Conservation (phyloP, 176 grass and related monocot genomes). For the Juncus inflexus region DNA sequence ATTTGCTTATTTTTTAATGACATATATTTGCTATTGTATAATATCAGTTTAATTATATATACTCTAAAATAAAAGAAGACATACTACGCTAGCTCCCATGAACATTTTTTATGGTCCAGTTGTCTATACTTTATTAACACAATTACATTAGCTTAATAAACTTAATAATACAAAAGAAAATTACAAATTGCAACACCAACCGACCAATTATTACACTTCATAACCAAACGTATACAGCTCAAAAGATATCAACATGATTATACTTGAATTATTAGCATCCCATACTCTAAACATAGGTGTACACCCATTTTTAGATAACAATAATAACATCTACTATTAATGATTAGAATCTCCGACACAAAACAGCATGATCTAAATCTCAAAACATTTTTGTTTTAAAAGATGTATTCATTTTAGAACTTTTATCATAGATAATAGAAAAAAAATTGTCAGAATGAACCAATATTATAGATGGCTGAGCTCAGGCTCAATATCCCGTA, state of each 20-base stretch:
- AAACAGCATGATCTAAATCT: too few relatives aligned
- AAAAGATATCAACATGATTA: constrained; percentile 4
- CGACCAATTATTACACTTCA: constrained; percentile 8
- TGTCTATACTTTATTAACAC: too few relatives aligned
- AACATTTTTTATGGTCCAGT: too few relatives aligned
- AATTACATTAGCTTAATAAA: background rate
- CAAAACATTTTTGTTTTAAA: too few relatives aligned
- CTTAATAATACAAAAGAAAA: background rate
- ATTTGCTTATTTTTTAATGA: too few relatives aligned
- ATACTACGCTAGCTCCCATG: too few relatives aligned
- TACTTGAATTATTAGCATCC: background rate
- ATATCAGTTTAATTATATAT: constrained; percentile 4
- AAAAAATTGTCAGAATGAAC: too few relatives aligned
- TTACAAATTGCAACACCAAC: constrained; percentile 9
- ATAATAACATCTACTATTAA: background rate
- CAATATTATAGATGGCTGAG: too few relatives aligned
- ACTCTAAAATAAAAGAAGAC: constrained; percentile 28
- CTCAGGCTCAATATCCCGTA: too few relatives aligned
- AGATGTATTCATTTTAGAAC: too few relatives aligned
- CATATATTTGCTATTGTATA: constrained; percentile 36
- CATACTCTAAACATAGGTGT: constrained; percentile 5
- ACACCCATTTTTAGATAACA: constrained; percentile 1
- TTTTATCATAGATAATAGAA: too few relatives aligned
- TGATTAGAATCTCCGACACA: constrained; percentile 6
- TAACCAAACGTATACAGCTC: background rate